phyloP scores from a whole-genome alignment of 2,329 filamentous ascomycete genomes.

The Cryphonectria radicalis region DNA sequence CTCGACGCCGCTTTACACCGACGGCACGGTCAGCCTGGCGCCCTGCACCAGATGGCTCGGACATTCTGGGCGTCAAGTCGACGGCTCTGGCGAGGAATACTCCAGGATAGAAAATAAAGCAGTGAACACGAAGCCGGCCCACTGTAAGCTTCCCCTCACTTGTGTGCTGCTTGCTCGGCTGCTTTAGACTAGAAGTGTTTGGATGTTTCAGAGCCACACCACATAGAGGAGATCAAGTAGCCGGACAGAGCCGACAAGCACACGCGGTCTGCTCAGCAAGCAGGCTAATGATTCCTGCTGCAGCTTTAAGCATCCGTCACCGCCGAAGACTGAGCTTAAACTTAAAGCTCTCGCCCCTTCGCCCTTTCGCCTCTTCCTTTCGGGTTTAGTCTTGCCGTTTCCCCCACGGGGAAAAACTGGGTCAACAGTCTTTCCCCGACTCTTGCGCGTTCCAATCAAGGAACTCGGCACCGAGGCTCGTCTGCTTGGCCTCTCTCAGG shows the following conservation, averaged over 20 bases:
- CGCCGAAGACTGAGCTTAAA: not conserved
- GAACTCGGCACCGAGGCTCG: not conserved
- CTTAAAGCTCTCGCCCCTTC: not conserved
- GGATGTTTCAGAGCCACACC: not conserved
- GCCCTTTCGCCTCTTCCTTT: conserved; percentile 1
- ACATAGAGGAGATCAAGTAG: not conserved
- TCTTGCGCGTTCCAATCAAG: not conserved
- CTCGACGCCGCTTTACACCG: conserved; percentile 5
- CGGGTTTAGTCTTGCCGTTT: not conserved
- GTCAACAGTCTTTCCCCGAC: not conserved
- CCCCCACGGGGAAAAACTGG: conserved; percentile 10
- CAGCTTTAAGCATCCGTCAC: not conserved
- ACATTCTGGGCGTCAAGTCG: not conserved
- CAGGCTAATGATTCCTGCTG: not conserved
- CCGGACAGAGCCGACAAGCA: not conserved
- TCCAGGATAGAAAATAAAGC: not conserved
- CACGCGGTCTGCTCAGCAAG: conserved; percentile 5
- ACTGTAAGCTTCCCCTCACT: not conserved
- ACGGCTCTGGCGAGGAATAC: not conserved
- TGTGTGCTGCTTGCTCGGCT: not conserved
- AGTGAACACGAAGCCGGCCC: not conserved
- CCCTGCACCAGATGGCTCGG: not conserved
- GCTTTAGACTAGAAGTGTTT: not conserved
- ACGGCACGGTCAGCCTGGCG: not conserved
- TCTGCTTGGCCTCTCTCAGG: not conserved